Percentiles rank a stretch among this genome's conserved stretches.
Conservation (phyloP, 1,284 basidiomycete species). For the Sporisorium iseilematis-ciliati region DNA sequence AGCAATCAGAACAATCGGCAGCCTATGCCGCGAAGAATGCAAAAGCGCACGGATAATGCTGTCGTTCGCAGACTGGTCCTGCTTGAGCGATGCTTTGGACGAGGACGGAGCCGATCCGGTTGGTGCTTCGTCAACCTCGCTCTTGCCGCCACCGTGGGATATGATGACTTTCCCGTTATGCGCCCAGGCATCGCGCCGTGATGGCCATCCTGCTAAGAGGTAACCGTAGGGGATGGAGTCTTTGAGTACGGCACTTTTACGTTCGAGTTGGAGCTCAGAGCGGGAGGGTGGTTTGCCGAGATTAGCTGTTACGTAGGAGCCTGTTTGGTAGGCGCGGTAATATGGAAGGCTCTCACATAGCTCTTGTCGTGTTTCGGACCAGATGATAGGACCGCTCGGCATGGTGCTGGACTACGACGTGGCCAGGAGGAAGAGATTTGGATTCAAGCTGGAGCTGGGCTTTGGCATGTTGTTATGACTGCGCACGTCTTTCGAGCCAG, state of each 20-base stretch:
- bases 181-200: constrained; percentile 44
- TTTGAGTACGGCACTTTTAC: constrained; percentile 4
- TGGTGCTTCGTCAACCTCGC: constrained; percentile 6
- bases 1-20: constrained; percentile 50
- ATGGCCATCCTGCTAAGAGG: constrained; percentile 51
- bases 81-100: constrained; percentile 27
- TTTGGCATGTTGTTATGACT: background rate
- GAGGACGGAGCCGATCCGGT: constrained; percentile 3
- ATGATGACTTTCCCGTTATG: constrained; percentile 49
- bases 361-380: constrained; percentile 55
- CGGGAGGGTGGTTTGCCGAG: constrained; percentile 19
- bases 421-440: too few relatives aligned
- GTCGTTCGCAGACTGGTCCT: constrained; percentile 43
- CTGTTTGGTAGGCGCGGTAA: constrained; percentile 53
- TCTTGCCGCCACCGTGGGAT: constrained; percentile 52
- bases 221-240: constrained; percentile 50
- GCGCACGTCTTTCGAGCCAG: background rate
- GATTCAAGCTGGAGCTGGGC: background rate
- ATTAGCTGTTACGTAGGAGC: constrained; percentile 35
- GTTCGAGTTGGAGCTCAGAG: background rate
- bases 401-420: constrained; percentile 9
- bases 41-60: constrained; percentile 44
- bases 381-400: constrained; percentile 37
- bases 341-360: constrained; percentile 56
- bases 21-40: constrained; percentile 25